Percentiles rank a stretch among this genome's conserved stretches.
Conservation (phyloP, 2,329 filamentous ascomycete genomes). For the Diplodia sapinea region DNA sequence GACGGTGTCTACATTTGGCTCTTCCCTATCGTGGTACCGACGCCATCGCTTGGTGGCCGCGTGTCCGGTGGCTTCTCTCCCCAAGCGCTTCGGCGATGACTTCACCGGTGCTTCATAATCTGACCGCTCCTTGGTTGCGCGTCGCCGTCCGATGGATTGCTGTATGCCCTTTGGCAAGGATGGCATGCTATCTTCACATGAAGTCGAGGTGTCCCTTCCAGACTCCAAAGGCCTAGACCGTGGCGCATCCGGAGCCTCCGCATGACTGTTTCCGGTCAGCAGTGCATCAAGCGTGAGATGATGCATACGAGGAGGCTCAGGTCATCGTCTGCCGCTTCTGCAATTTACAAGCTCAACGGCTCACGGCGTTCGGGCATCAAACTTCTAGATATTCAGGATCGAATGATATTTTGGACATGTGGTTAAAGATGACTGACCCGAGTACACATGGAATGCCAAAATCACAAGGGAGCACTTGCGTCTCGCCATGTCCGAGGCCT, state of each 20-base stretch:
- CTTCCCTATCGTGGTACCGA: background rate
- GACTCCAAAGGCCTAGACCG: conserved; percentile 3
- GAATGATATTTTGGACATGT: background rate
- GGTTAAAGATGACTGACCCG: background rate
- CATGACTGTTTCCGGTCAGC: conserved; percentile 17
- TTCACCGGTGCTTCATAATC: conserved; percentile 18
- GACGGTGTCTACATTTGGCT: background rate
- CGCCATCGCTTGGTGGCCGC: background rate
- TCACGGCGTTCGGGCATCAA: background rate
- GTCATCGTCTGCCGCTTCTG: background rate
- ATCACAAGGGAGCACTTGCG: background rate
- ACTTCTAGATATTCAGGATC: background rate
- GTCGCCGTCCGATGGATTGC: background rate
- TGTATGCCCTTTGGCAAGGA: background rate
- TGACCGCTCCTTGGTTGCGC: conserved; percentile 12
- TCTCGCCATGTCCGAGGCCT: background rate
- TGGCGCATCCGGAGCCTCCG: conserved; percentile 15
- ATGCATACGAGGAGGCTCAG: conserved; percentile 22
- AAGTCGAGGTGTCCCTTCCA: background rate
- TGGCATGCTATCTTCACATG: conserved; percentile 17
- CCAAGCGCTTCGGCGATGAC: background rate
- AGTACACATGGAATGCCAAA: background rate
- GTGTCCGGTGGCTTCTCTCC: background rate
- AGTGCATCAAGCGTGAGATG: conserved; percentile 12
- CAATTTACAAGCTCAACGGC: background rate